Base-by-base conservation (phyloP, 371 early-diverging fungal genomes). In the Apophysomyces variabilis region DNA sequence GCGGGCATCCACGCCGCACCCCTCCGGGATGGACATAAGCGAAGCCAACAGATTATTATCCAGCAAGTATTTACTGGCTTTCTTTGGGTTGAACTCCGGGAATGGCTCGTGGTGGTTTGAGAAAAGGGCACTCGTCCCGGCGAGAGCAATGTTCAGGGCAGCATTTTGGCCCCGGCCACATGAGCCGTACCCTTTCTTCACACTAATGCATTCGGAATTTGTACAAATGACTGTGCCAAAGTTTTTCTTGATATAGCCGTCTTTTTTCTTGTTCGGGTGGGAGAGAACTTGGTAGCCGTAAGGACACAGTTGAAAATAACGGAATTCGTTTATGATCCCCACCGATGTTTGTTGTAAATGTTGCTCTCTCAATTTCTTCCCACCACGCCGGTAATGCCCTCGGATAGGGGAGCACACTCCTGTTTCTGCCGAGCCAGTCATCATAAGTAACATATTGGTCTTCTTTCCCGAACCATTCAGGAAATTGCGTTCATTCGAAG, bases 41-140 rank as follows among this genome's bases (percentile, higher is more conserved):
- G 41, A 41, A 13, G 8, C 11, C 5, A 41, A 5, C 13, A 41
- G 13, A 41, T 41, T 11, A 11, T 41, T 41, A 41, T 41, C 41
- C 41, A 41, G 41, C 41, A 41, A 11, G 7, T 47, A 47, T 14
- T 11, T 47, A 47, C 47, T 47, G 47, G 47, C 47, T 47, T 47
- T 47, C 4, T 16, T 47, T 47, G 47, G n/a, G 1, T 11, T 14
- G 16, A 47, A 47, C 11, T 7, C 47, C 4, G 6, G 47, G 16
- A 47, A 47, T n/a, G 47, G 47, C 18, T 47, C 47, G 4, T 16
- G 18, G 7, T 12, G 11, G 21, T 47, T 12, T 47, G 47, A 47
- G 18, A 47, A 47, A 47, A 47, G 21, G 47, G 18, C 9, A 47
- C 47, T 18, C 16, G 47, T 16, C 2, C 47, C 18, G 16, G 47